These are phyloP conservation scores for Selaginella moellendorffii DNA, from an alignment of 75 land plant genomes.

Conservation along the genomic window DNA sequence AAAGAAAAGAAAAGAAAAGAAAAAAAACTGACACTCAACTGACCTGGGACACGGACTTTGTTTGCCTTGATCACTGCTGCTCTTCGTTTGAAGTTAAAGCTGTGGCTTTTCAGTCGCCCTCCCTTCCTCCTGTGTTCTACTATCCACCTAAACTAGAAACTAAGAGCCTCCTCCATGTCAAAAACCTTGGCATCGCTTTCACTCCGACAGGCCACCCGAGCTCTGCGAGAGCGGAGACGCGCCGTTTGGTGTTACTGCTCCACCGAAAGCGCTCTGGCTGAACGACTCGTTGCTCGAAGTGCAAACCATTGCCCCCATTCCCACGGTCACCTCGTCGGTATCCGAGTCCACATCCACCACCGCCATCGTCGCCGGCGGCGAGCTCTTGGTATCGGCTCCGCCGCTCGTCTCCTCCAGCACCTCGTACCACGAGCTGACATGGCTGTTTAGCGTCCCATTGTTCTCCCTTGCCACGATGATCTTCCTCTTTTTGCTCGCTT, in stretches of 20 bases:
- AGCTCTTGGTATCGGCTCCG: background rate
- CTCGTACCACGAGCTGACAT: background rate
- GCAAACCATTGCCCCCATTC: background rate
- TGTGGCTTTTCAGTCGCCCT: no score
- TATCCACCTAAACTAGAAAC: no score
- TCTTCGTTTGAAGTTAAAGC: no score
- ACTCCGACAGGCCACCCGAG: no score
- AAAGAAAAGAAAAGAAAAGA: no score
- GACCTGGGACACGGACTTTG: no score
- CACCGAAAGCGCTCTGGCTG: background rate
- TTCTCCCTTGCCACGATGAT: background rate
- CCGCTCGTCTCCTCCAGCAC: background rate
- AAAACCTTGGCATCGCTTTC: no score
- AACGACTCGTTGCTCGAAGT: background rate
- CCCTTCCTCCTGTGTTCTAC: no score
- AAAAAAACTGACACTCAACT: no score
- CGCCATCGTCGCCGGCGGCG: no score
- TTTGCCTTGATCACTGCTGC: no score
- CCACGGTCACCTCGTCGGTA: background rate
- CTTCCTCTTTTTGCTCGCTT: background rate
- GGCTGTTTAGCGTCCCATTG: background rate
- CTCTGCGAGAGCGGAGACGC: background rate
- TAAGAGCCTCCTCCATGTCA: no score
- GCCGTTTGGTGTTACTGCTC: background rate
- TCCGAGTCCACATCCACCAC: background rate